A percentile compares a stretch with the other conserved stretches of the same genome.
These are phyloP conservation scores for Aspergillus ostianus DNA, from an alignment of 495 filamentous ascomycete genomes.

Conservation along the genomic window DNA sequence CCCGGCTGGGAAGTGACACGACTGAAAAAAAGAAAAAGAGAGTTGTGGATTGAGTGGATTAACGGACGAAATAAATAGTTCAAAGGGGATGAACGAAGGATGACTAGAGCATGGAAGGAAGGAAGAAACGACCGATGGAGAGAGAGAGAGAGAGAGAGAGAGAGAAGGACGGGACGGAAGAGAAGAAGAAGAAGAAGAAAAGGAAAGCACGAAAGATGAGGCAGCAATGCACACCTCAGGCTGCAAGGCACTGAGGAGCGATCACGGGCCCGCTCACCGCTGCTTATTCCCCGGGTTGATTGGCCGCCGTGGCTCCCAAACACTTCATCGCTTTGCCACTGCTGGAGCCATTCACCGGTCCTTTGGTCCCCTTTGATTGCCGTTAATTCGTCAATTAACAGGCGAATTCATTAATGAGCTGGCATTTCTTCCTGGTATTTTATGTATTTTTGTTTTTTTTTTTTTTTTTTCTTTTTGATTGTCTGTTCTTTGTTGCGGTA, in stretches of 20 bases:
- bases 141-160: constrained; percentile 7
- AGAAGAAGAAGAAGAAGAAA: constrained; percentile 8
- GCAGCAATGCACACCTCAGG: constrained; percentile 17
- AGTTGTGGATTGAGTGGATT: neutral
- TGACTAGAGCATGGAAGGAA: constrained; percentile 4
- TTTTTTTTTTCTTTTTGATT: neutral
- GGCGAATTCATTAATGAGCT: no score
- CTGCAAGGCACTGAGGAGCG: constrained; percentile 10
- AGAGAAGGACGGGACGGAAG: constrained; percentile 4
- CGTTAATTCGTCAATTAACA: no score
- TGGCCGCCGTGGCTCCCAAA: neutral
- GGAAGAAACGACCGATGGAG: constrained; percentile 3
- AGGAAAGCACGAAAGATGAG: constrained; percentile 20
- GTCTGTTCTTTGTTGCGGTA: no score
- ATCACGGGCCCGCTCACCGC: constrained; percentile 14
- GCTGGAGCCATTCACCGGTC: no score
- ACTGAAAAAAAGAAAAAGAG: neutral
- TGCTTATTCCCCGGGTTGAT: constrained; percentile 15
- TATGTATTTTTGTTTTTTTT: no score
- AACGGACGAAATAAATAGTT: neutral
- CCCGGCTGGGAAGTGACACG: constrained; percentile 4
- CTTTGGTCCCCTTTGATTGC: no score
- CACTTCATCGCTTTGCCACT: neutral
- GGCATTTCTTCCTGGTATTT: no score
- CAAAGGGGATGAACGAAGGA: constrained; percentile 12